Evolutionary conservation across 2,329 filamentous ascomycete species (phyloP).

Genomic region (Fusarium dlaminii): DNA sequence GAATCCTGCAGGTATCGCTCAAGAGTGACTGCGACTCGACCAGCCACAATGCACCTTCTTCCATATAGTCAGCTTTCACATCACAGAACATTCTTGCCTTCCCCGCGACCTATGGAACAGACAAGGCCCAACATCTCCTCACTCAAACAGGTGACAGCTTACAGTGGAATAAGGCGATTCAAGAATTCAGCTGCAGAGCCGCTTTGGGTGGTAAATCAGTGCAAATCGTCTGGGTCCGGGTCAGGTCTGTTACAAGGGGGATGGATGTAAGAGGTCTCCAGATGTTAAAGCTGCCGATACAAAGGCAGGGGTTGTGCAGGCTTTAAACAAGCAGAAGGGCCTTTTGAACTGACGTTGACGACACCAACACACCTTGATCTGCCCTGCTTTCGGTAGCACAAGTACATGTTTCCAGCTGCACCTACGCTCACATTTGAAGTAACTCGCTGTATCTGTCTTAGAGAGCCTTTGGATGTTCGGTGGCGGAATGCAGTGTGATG

Average conservation of each 20-base stretch:
- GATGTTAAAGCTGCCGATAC: not conserved
- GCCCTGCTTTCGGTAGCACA: slow-evolving; percentile 36
- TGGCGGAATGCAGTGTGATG: slow-evolving; percentile 49
- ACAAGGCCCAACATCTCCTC: not conserved
- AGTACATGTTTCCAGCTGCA: slow-evolving; percentile 18
- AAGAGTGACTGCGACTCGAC: not conserved
- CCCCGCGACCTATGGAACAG: not conserved
- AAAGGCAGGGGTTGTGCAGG: slow-evolving; percentile 35
- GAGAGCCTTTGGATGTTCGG: slow-evolving; percentile 16
- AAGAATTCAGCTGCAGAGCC: slow-evolving; percentile 20
- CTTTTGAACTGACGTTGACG: slow-evolving; percentile 39
- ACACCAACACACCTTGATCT: slow-evolving; percentile 10
- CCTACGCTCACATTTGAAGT: slow-evolving; percentile 20
- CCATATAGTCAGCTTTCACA: slow-evolving; percentile 23
- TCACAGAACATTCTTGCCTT: not conserved
- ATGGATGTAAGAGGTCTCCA: slow-evolving; percentile 22
- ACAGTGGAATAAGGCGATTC: slow-evolving; percentile 19
- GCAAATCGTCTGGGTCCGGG: slow-evolving; percentile 27
- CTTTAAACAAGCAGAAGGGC: slow-evolving; percentile 36
- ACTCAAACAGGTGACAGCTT: slow-evolving; percentile 11
- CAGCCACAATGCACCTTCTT: slow-evolving; percentile 24
- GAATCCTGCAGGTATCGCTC: not conserved
- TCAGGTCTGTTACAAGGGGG: slow-evolving; percentile 23
- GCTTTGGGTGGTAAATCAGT: slow-evolving; percentile 5
- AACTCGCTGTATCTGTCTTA: slow-evolving; percentile 13